These are phyloP conservation scores for Heterobasidion irregulare DNA, from an alignment of 1,284 basidiomycete genomes.

Conservation along the genomic window DNA sequence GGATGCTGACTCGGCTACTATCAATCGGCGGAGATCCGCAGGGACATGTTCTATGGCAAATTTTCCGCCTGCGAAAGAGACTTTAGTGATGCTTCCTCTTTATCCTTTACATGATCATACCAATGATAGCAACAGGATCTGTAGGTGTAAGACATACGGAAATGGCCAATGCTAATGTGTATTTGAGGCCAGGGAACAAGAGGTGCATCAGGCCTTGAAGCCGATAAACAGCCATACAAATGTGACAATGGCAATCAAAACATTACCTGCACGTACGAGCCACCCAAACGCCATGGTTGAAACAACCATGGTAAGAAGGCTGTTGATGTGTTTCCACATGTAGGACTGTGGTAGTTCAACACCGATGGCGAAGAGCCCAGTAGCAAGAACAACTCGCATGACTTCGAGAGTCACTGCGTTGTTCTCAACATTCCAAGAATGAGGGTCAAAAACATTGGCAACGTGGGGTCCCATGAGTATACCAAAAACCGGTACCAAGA, in stretches of 20 bases:
- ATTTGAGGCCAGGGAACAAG: constrained; percentile 34
- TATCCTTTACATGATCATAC: constrained; percentile 13
- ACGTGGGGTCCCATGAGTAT: constrained; percentile 70
- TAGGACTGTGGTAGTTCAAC: constrained; percentile 66
- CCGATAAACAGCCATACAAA: too few relatives aligned
- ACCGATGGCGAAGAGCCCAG: constrained; percentile 66
- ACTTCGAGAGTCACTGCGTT: constrained; percentile 74
- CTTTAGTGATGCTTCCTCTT: constrained; percentile 15
- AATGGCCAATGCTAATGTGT: constrained; percentile 74
- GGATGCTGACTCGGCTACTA: constrained; percentile 89
- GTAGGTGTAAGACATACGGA: constrained; percentile 91
- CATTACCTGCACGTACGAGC: constrained; percentile 53
- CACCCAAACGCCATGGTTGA: constrained; percentile 67
- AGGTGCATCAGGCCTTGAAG: neutral
- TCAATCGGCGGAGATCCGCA: constrained; percentile 69
- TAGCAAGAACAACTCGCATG: constrained; percentile 62
- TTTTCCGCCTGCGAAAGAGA: constrained; percentile 62
- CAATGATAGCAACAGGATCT: constrained; percentile 74
- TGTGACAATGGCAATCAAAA: too few relatives aligned
- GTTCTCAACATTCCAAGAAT: constrained; percentile 54
- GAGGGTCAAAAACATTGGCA: constrained; percentile 73
- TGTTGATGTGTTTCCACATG: constrained; percentile 51
- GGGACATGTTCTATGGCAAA: constrained; percentile 89
- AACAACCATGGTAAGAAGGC: constrained; percentile 57
- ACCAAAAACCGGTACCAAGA: constrained; percentile 78